A percentile compares a stretch with the other conserved stretches of the same genome.
Evolutionary conservation across 1,284 basidiomycete genomes (phyloP).

Genomic region (Ceratobasidium sp.): DNA sequence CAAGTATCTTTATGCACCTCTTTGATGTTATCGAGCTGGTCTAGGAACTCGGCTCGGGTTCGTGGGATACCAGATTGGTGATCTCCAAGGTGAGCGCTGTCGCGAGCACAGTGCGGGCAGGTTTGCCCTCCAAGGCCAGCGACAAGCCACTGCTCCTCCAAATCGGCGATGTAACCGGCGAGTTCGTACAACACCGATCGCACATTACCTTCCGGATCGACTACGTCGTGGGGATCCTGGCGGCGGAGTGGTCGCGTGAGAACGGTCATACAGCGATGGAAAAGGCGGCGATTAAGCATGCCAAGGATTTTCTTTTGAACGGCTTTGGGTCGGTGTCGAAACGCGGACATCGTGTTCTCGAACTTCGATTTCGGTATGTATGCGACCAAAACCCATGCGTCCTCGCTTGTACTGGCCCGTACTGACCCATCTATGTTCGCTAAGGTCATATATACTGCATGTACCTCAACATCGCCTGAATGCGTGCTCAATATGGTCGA

Average conservation of each 20-base stretch:
- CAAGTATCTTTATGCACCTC: not conserved
- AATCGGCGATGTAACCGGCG: not conserved
- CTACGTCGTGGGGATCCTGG: conserved; percentile 21
- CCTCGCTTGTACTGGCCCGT: not conserved
- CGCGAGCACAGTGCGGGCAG: conserved; percentile 8
- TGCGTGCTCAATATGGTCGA: not conserved
- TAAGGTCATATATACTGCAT: not conserved
- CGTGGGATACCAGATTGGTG: not conserved
- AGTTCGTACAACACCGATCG: not conserved
- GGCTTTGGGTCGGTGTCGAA: conserved; percentile 18
- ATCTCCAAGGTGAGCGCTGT: conserved; percentile 23
- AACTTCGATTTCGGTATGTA: conserved; percentile 27
- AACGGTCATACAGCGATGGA: conserved; percentile 27
- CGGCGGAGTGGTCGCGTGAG: conserved; percentile 13
- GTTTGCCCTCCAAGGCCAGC: not conserved
- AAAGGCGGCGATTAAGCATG: conserved; percentile 14
- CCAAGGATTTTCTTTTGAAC: not conserved
- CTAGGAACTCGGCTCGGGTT: not conserved
- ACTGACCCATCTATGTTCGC: conserved; percentile 10
- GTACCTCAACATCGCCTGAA: not conserved
- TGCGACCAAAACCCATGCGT: conserved; percentile 12
- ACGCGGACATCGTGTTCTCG: not conserved
- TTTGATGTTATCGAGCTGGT: not conserved
- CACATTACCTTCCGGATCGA: conserved; percentile 18
- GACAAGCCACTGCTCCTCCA: conserved; percentile 17